Evolutionary conservation across 2,329 filamentous ascomycete genomes (phyloP), one percentile per base, ranked within the genome.

Genomic region (Talaromyces amestolkiae): DNA sequence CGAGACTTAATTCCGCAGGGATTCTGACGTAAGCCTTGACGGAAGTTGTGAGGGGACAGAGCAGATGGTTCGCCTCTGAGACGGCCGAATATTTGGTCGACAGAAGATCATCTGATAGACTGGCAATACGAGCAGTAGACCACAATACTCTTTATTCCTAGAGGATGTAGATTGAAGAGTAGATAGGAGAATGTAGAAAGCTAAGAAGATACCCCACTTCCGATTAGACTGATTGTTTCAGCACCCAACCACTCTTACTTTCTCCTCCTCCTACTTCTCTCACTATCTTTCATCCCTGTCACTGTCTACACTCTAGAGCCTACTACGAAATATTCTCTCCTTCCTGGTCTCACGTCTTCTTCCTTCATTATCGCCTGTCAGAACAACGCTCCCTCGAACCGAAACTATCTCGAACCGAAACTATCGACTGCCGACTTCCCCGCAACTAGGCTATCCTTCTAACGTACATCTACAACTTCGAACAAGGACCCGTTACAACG

Each of bases 21-120:
- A 51, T 61, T 45, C 59, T 61, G 59, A 61, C 59, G 59, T 61
- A 61, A 61, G 39, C 45, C 4, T 35, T 45, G 27, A 49, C 19
- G 22, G 45, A 17, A 19, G 17, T 31, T 51, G 19, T 27, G 41
- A 61, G 51, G n/a, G 51, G 17, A 54, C 31, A 7, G 27, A 31
- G 27, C 7, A 7, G 27, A 31, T 31, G n/a, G 24, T 37, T 51
- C 9, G 58, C 58, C 43, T 33, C 45, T 39, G 53, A 56, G 6
- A 56, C 24, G n/a, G n/a, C 15, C n/a, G 11, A 37, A 37, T 3
- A 24, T 22, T 56, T 24, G 53, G 33, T 56, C n/a, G 53, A 24
- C 33, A 53, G 13, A 22, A 37, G 31, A 56, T 37, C 31, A 37
- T 22, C n/a, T 56, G 53, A 39, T 39, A 37, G 53, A n/a, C 49